Conservation (phyloP, 495 filamentous ascomycete genomes). For the Penicillium paradoxum region DNA sequence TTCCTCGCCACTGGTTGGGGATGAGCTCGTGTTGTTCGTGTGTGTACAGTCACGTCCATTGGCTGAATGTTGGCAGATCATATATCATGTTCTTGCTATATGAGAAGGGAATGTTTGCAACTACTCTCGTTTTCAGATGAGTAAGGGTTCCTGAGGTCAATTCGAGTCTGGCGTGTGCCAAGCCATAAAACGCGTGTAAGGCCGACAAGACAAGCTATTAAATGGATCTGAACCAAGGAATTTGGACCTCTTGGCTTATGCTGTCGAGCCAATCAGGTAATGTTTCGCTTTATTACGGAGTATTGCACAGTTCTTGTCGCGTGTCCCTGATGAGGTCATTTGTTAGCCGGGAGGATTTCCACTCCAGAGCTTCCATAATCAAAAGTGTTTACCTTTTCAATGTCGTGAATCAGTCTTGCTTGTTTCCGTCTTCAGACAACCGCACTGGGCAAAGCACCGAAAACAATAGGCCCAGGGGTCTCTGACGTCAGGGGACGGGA, state of each 20-base stretch:
- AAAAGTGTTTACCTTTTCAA: too few relatives aligned
- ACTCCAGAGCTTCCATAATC: too few relatives aligned
- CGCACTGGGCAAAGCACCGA: neutral
- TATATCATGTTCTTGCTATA: too few relatives aligned
- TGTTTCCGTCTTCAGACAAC: neutral
- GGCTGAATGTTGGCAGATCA: too few relatives aligned
- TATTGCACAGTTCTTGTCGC: neutral
- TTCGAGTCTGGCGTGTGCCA: neutral
- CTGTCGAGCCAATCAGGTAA: too few relatives aligned
- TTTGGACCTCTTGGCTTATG: neutral
- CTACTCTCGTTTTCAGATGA: neutral
- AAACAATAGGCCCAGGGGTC: slow-evolving; percentile 8
- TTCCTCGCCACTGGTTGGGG: neutral
- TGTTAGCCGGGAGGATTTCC: too few relatives aligned
- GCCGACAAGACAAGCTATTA: neutral
- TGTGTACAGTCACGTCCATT: too few relatives aligned
- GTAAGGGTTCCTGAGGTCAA: neutral
- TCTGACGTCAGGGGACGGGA: slow-evolving; percentile 8
- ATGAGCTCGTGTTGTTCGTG: too few relatives aligned
- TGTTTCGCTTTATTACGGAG: neutral
- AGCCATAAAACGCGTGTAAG: slow-evolving; percentile 6
- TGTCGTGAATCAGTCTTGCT: too few relatives aligned
- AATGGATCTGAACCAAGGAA: neutral
- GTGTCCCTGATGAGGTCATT: neutral
- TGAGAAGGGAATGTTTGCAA: too few relatives aligned